These are phyloP conservation scores for Pelargonium nanum DNA, from an alignment of 345 rosid species.

Conservation along the genomic window DNA sequence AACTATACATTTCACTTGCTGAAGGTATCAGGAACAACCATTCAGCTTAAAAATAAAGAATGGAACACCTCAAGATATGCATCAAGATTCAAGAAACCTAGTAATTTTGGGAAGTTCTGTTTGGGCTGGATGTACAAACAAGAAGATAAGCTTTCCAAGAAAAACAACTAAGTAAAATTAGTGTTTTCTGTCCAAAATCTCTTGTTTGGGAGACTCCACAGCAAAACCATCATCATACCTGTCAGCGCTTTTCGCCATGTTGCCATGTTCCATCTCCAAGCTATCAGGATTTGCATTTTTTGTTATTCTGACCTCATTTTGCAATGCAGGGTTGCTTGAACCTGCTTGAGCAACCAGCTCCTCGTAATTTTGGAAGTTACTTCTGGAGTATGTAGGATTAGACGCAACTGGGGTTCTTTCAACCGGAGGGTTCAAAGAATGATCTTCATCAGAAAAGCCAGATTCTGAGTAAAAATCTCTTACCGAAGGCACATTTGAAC, in stretches of 20 bases:
- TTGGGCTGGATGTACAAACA: background rate
- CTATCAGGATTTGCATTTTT: background rate
- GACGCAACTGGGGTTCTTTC: conserved; percentile 17
- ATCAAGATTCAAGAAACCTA: too few species aligned
- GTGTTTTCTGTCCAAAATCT: background rate
- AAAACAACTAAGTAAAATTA: background rate
- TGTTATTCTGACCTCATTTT: too few species aligned
- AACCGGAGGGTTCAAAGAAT: conserved; percentile 13
- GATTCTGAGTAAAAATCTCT: conserved; percentile 23
- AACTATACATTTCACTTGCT: too few species aligned
- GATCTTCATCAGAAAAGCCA: conserved; percentile 47
- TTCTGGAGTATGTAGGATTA: conserved; percentile 7
- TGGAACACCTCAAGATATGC: background rate
- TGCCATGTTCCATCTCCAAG: background rate
- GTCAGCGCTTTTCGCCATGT: background rate
- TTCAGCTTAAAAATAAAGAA: too few species aligned
- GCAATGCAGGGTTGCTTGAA: too few species aligned
- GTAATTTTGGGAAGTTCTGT: background rate
- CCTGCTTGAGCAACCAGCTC: too few species aligned
- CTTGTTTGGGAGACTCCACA: background rate
- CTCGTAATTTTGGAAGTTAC: too few species aligned
- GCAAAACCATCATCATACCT: background rate
- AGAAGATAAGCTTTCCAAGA: background rate
- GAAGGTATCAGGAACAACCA: too few species aligned
- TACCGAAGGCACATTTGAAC: conserved; percentile 17